These are phyloP conservation scores for Coemansia umbellata DNA, from an alignment of 192 early-diverging fungal species.

Conservation along the genomic window DNA sequence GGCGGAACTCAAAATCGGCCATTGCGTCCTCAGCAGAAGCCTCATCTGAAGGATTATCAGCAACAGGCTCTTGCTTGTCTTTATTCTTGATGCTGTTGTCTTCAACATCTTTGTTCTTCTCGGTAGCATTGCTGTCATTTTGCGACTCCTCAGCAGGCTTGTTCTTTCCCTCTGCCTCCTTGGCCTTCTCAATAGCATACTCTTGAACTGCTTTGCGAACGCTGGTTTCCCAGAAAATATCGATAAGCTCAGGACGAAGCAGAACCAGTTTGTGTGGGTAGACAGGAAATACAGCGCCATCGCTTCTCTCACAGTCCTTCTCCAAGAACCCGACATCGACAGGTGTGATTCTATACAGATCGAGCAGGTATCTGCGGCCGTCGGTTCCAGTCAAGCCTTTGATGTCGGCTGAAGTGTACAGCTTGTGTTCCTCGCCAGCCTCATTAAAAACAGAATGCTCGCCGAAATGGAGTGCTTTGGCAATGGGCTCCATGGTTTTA, in stretches of 20 bases:
- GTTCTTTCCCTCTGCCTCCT: constrained; percentile 22
- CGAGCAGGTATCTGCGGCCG: constrained; percentile 86
- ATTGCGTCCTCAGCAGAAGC: constrained; percentile 12
- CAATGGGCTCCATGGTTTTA: constrained; percentile 60
- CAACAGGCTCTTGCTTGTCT: no score
- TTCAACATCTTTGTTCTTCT: not conserved
- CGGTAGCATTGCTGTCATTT: not conserved
- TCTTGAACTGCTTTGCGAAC: constrained; percentile 58
- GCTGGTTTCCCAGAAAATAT: constrained; percentile 79
- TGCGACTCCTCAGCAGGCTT: not conserved
- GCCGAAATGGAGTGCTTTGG: constrained; percentile 74
- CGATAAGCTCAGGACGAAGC: constrained; percentile 82
- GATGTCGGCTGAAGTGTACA: constrained; percentile 83
- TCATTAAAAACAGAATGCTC: constrained; percentile 75
- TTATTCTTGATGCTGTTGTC: not conserved
- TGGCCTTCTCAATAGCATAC: constrained; percentile 32
- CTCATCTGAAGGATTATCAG: not conserved
- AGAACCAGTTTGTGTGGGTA: constrained; percentile 88
- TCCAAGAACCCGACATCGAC: constrained; percentile 89
- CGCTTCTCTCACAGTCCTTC: constrained; percentile 53
- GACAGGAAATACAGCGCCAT: constrained; percentile 50
- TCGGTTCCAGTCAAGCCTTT: constrained; percentile 94
- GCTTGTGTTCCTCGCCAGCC: constrained; percentile 56
- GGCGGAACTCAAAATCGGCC: constrained; percentile 51
- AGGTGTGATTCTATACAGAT: constrained; percentile 88